These are phyloP conservation scores for Aspergillus wentii DNA, from an alignment of 495 filamentous ascomycete genomes.

Conservation along the genomic window DNA sequence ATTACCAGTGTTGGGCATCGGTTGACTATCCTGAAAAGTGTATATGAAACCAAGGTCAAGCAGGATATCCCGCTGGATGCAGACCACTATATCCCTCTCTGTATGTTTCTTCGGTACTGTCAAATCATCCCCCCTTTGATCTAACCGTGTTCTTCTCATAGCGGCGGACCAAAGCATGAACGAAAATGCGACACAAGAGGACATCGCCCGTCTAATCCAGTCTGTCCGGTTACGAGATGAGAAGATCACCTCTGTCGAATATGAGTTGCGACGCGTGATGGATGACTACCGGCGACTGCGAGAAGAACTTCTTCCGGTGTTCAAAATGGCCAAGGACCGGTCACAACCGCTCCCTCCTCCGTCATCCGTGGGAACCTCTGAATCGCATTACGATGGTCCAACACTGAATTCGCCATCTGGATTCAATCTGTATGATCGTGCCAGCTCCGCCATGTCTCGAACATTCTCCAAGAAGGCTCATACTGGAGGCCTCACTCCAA, in stretches of 20 bases:
- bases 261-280: slow-evolving; percentile 71
- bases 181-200: slow-evolving; percentile 81
- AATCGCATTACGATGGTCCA: slow-evolving; percentile 30
- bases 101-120: slow-evolving; percentile 48
- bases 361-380: slow-evolving; percentile 28
- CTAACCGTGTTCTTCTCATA: slow-evolving; percentile 34
- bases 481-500: slow-evolving; percentile 67
- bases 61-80: slow-evolving; percentile 86
- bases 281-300: slow-evolving; percentile 81
- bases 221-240: slow-evolving; percentile 84
- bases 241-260: slow-evolving; percentile 72
- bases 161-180: slow-evolving; percentile 88
- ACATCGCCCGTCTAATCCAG: slow-evolving; percentile 82
- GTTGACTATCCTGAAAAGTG: slow-evolving; percentile 86
- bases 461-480: slow-evolving; percentile 93
- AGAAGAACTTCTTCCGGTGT: slow-evolving; percentile 85
- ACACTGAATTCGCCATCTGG: slow-evolving; percentile 40
- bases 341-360: slow-evolving; percentile 76
- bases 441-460: slow-evolving; percentile 33
- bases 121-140: slow-evolving; percentile 5
- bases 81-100: slow-evolving; percentile 90
- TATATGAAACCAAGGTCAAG: slow-evolving; percentile 91
- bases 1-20: slow-evolving; percentile 89
- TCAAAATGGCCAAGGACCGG: slow-evolving; percentile 84
- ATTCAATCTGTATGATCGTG: slow-evolving; percentile 27